Base-by-base conservation (phyloP, 495 filamentous ascomycete genomes). In the Cudoniella acicularis region DNA sequence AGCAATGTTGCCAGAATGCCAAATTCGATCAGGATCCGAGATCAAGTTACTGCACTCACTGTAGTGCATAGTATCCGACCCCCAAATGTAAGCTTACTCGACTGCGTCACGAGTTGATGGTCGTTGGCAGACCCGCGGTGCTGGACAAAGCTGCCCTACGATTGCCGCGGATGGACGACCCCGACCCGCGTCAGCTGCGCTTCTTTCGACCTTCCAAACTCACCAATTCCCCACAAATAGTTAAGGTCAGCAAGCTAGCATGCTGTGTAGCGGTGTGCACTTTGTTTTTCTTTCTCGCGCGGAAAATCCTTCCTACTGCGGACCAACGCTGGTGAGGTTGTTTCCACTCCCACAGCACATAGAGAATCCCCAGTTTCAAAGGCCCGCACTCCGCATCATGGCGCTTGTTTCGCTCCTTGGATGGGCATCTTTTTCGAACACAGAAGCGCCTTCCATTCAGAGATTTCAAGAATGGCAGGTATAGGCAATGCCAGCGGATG, bases 41-140 rank as follows among this genome's bases (percentile, higher is more conserved):
- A 46, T 46, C 18, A 21, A 4, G 13, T 16, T 17, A 21, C 13
- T n/a, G 43, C 43, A 16, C n/a, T n/a, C n/a, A n/a, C n/a, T 36
- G 30, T 36, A 36, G 30, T 36, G 30, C 30, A 36, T 47, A n/a
- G 16, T 4, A 47, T n/a, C 16, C 16, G 43, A 47, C 43, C 43
- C 43, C 43, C 6, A 47, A 47, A 47, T 47, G 43, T 47, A 47
- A 47, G 43, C 43, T 47, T 47, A 47, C 43, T n/a, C n/a, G n/a
- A 17, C 17, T 47, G 8, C 43, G 20, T n/a, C 4, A 9, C 8
- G 16, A 9, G 6, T 47, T n/a, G 43, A 17, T 47, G 6, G 20
- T 9, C 6, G n/a, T 4, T 4, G 4, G 43, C 8, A 9, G 16
- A 47, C 8, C 43, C 43, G 20, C 43, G 13, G n/a, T 47, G 20